phyloP scores from a whole-genome alignment of 192 early-diverging fungal species.

The Piromyces finnis region DNA sequence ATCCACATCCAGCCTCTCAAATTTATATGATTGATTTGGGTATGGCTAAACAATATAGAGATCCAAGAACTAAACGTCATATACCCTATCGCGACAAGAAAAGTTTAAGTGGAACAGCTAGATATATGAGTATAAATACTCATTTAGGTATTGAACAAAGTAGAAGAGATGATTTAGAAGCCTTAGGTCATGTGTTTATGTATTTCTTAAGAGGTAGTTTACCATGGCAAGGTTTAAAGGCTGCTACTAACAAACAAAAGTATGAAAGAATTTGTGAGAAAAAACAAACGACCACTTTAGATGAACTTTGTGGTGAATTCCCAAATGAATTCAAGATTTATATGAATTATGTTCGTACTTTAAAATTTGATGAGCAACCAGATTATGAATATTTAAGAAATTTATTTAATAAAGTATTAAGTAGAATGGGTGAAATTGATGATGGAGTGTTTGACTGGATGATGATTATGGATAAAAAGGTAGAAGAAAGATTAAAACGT shows the following conservation, averaged over 20 bases:
- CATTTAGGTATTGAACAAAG: slow-evolving; percentile 91
- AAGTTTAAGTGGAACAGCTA: slow-evolving; percentile 82
- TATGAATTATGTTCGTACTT: slow-evolving; percentile 71
- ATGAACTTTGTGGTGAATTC: slow-evolving; percentile 77
- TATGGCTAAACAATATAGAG: slow-evolving; percentile 95
- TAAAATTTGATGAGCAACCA: slow-evolving; percentile 88
- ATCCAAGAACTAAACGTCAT: slow-evolving; percentile 89
- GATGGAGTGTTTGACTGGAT: slow-evolving; percentile 96
- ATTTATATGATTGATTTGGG: slow-evolving; percentile 97
- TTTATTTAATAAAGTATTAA: slow-evolving; percentile 56
- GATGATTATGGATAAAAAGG: slow-evolving; percentile 28
- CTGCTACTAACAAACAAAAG: slow-evolving; percentile 96
- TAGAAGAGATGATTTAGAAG: slow-evolving; percentile 89
- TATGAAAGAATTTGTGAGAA: slow-evolving; percentile 99
- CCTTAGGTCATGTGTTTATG: slow-evolving; percentile 95
- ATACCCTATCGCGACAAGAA: slow-evolving; percentile 96
- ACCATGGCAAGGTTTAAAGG: slow-evolving; percentile 97
- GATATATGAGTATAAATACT: slow-evolving; percentile 98
- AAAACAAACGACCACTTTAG: slow-evolving; percentile 80
- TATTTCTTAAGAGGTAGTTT: slow-evolving; percentile 88
- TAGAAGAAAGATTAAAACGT: background rate
- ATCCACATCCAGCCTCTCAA: slow-evolving; percentile 30
- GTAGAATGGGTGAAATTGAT: slow-evolving; percentile 51
- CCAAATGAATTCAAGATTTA: slow-evolving; percentile 88
- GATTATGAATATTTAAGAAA: slow-evolving; percentile 86